Evolutionary conservation across 1,284 basidiomycete species (phyloP).

Genomic region (Kwoniella shivajii): DNA sequence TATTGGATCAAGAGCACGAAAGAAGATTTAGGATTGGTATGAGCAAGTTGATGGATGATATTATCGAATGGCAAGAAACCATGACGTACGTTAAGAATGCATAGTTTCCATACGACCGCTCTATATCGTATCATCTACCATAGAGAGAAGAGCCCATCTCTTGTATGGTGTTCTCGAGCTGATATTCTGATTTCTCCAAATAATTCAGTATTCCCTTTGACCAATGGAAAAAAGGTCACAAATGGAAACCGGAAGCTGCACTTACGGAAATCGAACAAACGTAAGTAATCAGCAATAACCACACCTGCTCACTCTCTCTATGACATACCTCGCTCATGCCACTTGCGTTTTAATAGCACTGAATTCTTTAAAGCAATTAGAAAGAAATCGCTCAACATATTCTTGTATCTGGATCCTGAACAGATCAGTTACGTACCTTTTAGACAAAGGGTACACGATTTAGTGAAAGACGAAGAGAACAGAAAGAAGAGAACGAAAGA

Average conservation of each 20-base stretch:
- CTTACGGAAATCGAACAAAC: not conserved
- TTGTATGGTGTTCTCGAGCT: too few relatives aligned
- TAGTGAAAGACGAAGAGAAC: conserved; percentile 15
- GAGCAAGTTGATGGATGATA: conserved; percentile 17
- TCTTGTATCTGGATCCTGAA: conserved; percentile 8
- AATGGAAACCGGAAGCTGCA: conserved; percentile 9
- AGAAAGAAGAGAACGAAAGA: conserved; percentile 13
- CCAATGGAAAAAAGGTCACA: conserved; percentile 4
- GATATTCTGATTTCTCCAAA: not conserved
- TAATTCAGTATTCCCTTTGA: conserved; percentile 4
- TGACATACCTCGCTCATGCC: too few relatives aligned
- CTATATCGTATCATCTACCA: too few relatives aligned
- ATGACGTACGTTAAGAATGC: conserved; percentile 21
- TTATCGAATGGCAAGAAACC: conserved; percentile 22
- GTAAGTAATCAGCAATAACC: conserved; percentile 9
- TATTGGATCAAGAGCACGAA: conserved; percentile 38
- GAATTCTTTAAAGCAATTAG: conserved; percentile 25
- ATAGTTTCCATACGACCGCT: too few relatives aligned
- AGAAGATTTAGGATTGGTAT: conserved; percentile 32
- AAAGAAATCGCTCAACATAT: conserved; percentile 21
- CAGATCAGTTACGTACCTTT: conserved; percentile 14
- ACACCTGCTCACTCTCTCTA: too few relatives aligned
- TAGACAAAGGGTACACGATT: conserved; percentile 10
- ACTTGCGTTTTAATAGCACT: conserved; percentile 7
- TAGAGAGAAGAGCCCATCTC: too few relatives aligned